Percentiles rank a stretch among this genome's conserved stretches.
phyloP scores from a whole-genome alignment of 2,329 filamentous ascomycete genomes.

The Verticillium longisporum region DNA sequence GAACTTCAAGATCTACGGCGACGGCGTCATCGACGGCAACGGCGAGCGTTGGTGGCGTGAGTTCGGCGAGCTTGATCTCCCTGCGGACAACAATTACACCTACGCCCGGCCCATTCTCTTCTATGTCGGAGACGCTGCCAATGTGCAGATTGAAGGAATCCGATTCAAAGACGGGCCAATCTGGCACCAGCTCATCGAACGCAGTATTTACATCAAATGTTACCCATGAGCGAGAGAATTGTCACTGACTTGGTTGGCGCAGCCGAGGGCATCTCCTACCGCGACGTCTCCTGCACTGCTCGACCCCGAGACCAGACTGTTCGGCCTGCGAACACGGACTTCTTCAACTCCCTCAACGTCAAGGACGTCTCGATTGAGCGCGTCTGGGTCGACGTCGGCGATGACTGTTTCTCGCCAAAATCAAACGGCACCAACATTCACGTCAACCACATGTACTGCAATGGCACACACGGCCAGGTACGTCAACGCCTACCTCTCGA shows the following conservation, averaged over 20 bases:
- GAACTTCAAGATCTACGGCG: slow-evolving; percentile 53
- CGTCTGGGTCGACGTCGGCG: slow-evolving; percentile 49
- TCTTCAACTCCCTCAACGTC: slow-evolving; percentile 13
- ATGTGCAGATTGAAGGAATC: slow-evolving; percentile 49
- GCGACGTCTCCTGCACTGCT: slow-evolving; percentile 46
- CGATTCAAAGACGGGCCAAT: slow-evolving; percentile 54
- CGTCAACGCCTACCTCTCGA: neutral
- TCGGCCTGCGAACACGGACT: slow-evolving; percentile 57
- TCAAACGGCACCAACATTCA: slow-evolving; percentile 54
- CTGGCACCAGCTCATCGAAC: slow-evolving; percentile 57
- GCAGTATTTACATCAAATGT: slow-evolving; percentile 28
- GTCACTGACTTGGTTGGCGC: neutral
- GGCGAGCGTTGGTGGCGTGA: slow-evolving; percentile 38
- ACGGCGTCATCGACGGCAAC: slow-evolving; percentile 49
- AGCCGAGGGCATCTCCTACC: slow-evolving; percentile 43
- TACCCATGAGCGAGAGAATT: neutral
- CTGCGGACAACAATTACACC: slow-evolving; percentile 41
- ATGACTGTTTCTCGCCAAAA: slow-evolving; percentile 60
- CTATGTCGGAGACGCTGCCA: slow-evolving; percentile 53
- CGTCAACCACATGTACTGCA: slow-evolving; percentile 53
- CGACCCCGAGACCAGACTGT: slow-evolving; percentile 51
- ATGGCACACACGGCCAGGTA: slow-evolving; percentile 47
- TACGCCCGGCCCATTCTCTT: slow-evolving; percentile 55
- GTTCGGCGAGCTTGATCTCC: slow-evolving; percentile 25
- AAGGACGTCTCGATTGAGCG: slow-evolving; percentile 10